Evolutionary conservation across 768 basidiomycete species (phyloP).

Genomic region (Guyanaporus albipodus): DNA sequence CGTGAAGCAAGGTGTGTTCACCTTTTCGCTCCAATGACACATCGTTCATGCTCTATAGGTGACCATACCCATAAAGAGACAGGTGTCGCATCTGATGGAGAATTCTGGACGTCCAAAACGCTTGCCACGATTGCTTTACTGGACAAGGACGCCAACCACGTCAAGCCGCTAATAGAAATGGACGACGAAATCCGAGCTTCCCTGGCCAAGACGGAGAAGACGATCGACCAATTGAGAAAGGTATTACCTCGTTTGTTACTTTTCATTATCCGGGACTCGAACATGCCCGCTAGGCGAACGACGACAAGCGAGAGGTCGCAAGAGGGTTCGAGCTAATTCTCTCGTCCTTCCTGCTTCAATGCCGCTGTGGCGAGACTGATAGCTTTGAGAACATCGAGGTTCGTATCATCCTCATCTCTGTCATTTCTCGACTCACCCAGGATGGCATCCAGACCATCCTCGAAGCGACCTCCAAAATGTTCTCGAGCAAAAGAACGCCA

Average conservation of each 20-base stretch:
- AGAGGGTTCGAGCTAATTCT: conserved; percentile 72
- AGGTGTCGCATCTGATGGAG: conserved; percentile 65
- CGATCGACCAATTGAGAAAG: conserved; percentile 40
- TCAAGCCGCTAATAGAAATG: conserved; percentile 44
- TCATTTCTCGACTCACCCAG: not conserved
- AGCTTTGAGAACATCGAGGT: conserved; percentile 65
- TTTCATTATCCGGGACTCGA: not conserved
- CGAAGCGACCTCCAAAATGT: conserved; percentile 56
- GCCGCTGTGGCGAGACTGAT: conserved; percentile 63
- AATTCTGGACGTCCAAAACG: conserved; percentile 74
- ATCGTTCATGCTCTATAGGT: conserved; percentile 15
- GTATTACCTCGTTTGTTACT: conserved; percentile 29
- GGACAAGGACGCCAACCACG: conserved; percentile 68
- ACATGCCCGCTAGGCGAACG: conserved; percentile 8
- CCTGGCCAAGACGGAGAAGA: conserved; percentile 42
- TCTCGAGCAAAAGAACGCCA: conserved; percentile 34
- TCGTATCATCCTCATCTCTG: conserved; percentile 3
- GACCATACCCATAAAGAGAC: conserved; percentile 52
- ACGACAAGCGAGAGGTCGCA: conserved; percentile 30
- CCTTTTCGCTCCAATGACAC: not conserved
- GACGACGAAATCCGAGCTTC: conserved; percentile 54
- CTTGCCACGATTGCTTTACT: conserved; percentile 52
- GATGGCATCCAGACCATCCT: conserved; percentile 49
- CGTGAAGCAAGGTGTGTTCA: conserved; percentile 47
- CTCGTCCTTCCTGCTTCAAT: conserved; percentile 64